Conservation (phyloP, 1,284 basidiomycete species). For the Chalciporus sp. region DNA sequence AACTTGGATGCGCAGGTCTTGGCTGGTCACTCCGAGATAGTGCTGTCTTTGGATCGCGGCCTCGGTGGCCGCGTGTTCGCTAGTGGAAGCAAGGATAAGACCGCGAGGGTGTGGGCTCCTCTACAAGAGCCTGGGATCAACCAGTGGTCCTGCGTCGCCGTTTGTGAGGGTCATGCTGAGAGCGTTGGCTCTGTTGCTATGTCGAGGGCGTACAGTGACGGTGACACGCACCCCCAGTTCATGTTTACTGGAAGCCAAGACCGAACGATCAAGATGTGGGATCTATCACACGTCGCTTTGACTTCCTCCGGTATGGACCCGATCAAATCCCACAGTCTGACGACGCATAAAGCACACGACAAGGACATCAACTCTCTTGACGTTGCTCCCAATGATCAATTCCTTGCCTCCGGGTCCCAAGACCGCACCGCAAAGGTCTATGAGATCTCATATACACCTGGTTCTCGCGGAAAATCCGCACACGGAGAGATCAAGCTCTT, state of each 20-base stretch:
- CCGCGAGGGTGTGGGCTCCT: constrained; percentile 85
- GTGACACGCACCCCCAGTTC: constrained; percentile 51
- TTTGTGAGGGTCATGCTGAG: constrained; percentile 95
- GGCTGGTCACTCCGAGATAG: constrained; percentile 89
- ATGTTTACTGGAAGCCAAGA: constrained; percentile 96
- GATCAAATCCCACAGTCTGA: constrained; percentile 72
- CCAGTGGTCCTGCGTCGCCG: constrained; percentile 77
- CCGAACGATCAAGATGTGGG: constrained; percentile 98
- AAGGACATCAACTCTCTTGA: constrained; percentile 99
- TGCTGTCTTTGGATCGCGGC: constrained; percentile 81
- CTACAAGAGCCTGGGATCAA: constrained; percentile 11
- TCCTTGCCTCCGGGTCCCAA: constrained; percentile 94
- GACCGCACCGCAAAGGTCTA: constrained; percentile 95
- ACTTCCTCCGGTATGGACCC: constrained; percentile 30
- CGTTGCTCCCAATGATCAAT: constrained; percentile 85
- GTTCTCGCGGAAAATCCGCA: constrained; percentile 43
- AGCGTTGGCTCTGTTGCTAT: constrained; percentile 91
- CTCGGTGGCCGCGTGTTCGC: constrained; percentile 74
- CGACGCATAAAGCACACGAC: constrained; percentile 94
- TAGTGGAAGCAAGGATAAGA: constrained; percentile 92
- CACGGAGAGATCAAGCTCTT: constrained; percentile 75
- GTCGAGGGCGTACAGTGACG: constrained; percentile 45
- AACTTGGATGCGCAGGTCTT: constrained; percentile 82
- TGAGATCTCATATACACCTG: constrained; percentile 63
- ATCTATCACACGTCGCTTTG: constrained; percentile 60